Evolutionary conservation across 192 early-diverging fungal genomes (phyloP), one percentile per base, ranked within the genome.

Genomic region (Coemansia reversa): DNA sequence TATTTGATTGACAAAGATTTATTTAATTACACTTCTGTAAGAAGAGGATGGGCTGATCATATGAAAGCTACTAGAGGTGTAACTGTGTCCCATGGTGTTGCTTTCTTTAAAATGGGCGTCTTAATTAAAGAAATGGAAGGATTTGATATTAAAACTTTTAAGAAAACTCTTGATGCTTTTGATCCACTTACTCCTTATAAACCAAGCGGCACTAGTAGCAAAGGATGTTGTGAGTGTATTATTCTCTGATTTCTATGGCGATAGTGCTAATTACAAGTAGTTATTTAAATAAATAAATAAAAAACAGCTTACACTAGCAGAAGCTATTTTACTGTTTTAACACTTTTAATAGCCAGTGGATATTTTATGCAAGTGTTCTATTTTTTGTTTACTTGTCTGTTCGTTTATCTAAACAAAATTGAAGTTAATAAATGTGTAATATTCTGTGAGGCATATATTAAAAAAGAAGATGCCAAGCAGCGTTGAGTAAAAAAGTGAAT

Each of bases 71-170:
- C 35, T 39, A 39, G 35, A 9, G 35, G 35, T 9, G 51, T 28
- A 52, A 28, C 51, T 23, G 51, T 52, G 6, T 28, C 51, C 14
- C 51, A 52, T 7, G 51, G 51, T 52, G 51, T 52, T 23, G 51
- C 51, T 12, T 52, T 52, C 11, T 52, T 52, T 16, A 52, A 52
- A 52, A 19, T 23, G 23, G 51, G 51, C 5, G 23, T 25, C 2
- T 28, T 52, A 12, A 12, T 52, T 7, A 25, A 28, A 7, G 23
- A 52, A 23, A 52, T 52, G 51, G 51, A 23, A 23, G 51, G 51
- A 19, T 52, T 52, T 16, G 27, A 52, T 19, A 9, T 23, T 1
- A 12, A 25, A 9, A 16, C 7, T 23, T 52, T 52, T 52, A 5
- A 25, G 22, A 52, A 3, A 19, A 52, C 3, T 7, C n/a, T 52